phyloP scores from a whole-genome alignment of 352 stramenopile species.

The Phytopythium sindhum region DNA sequence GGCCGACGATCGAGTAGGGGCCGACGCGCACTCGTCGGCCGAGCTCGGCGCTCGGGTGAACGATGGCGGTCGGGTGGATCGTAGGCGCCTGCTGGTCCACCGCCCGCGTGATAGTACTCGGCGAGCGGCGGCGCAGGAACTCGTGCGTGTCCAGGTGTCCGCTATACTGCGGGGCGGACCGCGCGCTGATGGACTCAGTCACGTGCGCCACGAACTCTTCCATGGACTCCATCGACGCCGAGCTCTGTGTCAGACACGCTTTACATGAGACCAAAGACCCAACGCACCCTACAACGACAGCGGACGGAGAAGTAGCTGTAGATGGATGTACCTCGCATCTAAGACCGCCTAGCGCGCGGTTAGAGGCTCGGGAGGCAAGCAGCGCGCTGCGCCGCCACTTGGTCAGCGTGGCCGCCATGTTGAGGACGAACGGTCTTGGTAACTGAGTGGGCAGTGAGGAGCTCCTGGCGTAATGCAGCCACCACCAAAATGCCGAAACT shows the following conservation, averaged over 20 bases:
- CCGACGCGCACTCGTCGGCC: conserved; percentile 62
- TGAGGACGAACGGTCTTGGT: neutral
- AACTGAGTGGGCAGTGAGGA: neutral
- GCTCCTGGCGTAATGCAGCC: neutral
- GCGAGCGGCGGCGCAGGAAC: neutral
- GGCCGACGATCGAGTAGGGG: conserved; percentile 68
- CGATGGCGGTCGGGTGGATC: conserved; percentile 67
- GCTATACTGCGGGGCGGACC: neutral
- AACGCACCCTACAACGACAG: neutral
- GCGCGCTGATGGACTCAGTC: conserved; percentile 2
- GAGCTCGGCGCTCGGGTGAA: conserved; percentile 58
- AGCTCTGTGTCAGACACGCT: neutral
- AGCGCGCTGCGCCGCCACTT: conserved; percentile 3
- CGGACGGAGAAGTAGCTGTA: neutral
- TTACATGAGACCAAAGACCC: no score
- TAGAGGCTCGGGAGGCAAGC: neutral
- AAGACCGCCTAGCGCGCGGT: neutral
- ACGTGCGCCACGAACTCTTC: conserved; percentile 50
- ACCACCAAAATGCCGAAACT: neutral
- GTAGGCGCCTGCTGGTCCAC: conserved; percentile 8
- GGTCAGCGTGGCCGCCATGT: neutral
- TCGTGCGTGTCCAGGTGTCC: neutral
- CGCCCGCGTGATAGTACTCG: no score
- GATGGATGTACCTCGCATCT: neutral
- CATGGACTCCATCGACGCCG: conserved; percentile 36